Percentiles rank a stretch among this genome's conserved stretches.
These are phyloP conservation scores for Verticillium albo-atrum DNA, from an alignment of 2,329 filamentous ascomycete genomes.

Conservation along the genomic window DNA sequence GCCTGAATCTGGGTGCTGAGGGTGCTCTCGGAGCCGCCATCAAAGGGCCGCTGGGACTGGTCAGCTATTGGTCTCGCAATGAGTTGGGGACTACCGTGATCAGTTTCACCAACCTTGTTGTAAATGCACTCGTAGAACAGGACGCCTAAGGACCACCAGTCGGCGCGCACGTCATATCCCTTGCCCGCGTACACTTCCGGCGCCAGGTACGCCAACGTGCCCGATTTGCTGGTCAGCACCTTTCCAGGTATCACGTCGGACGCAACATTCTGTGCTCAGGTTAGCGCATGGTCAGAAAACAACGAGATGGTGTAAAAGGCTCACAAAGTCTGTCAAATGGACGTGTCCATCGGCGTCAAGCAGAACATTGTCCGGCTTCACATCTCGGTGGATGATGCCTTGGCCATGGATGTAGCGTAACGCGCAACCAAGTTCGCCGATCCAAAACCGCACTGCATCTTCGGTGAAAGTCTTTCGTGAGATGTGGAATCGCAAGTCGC, in stretches of 20 bases:
- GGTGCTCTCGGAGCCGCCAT: constrained; percentile 78
- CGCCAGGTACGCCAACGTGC: constrained; percentile 90
- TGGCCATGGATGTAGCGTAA: constrained; percentile 81
- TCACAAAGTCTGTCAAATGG: constrained; percentile 94
- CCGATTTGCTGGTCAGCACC: constrained; percentile 88
- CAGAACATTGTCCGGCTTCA: constrained; percentile 89
- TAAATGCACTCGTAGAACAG: constrained; percentile 99
- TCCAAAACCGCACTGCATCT: constrained; percentile 95
- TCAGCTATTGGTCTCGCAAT: not conserved
- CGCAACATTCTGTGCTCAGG: constrained; percentile 77
- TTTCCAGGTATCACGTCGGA: constrained; percentile 85
- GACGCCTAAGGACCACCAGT: constrained; percentile 98
- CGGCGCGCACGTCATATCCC: constrained; percentile 84
- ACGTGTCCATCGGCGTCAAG: constrained; percentile 89
- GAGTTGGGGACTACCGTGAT: not conserved
- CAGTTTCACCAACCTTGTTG: constrained; percentile 69
- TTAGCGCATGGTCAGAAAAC: constrained; percentile 28
- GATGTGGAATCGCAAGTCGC: constrained; percentile 95
- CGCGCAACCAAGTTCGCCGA: constrained; percentile 88
- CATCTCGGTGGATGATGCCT: constrained; percentile 84
- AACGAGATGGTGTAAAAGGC: constrained; percentile 25
- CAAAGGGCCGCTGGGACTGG: constrained; percentile 72
- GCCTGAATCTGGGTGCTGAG: constrained; percentile 77
- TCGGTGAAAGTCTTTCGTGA: constrained; percentile 97
- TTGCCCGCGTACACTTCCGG: constrained; percentile 91